Evolutionary conservation across 306 rosid genomes (phyloP).

Genomic region (Geum urbanum): DNA sequence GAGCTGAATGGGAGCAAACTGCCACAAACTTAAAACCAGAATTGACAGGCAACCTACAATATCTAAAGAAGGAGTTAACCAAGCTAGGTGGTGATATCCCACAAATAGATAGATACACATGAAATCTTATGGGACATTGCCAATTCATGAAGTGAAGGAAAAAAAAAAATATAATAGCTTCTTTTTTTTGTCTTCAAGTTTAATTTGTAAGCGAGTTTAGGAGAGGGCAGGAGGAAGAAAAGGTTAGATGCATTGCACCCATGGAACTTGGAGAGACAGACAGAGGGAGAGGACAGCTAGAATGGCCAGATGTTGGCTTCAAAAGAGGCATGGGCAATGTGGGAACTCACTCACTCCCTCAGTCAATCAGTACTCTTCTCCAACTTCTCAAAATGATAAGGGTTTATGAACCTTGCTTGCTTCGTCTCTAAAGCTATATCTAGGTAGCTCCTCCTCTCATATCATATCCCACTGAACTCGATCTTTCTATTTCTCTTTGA

Average conservation of each 20-base stretch:
- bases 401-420: slow-evolving; percentile 38
- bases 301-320: slow-evolving; percentile 54
- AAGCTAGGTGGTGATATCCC: slow-evolving; percentile 37
- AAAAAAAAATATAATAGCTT: not conserved
- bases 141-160: slow-evolving; percentile 76
- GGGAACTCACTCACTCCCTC: slow-evolving; percentile 25
- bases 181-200: slow-evolving; percentile 20
- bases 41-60: slow-evolving; percentile 25
- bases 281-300: slow-evolving; percentile 48
- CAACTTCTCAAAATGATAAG: slow-evolving; percentile 44
- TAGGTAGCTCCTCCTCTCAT: slow-evolving; percentile 28
- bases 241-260: slow-evolving; percentile 73
- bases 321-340: slow-evolving; percentile 49
- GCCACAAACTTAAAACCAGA: not conserved
- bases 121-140: slow-evolving; percentile 75
- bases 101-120: slow-evolving; percentile 37
- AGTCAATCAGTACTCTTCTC: slow-evolving; percentile 63
- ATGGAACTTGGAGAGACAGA: slow-evolving; percentile 44
- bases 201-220: slow-evolving; percentile 1
- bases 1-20: slow-evolving; percentile 1
- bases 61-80: slow-evolving; percentile 18
- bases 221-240: slow-evolving; percentile 2
- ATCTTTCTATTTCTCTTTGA: slow-evolving; percentile 48
- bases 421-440: slow-evolving; percentile 27
- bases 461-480: slow-evolving; percentile 39